Base-by-base conservation (phyloP, 2,329 filamentous ascomycete genomes). In the Alternaria triticina region DNA sequence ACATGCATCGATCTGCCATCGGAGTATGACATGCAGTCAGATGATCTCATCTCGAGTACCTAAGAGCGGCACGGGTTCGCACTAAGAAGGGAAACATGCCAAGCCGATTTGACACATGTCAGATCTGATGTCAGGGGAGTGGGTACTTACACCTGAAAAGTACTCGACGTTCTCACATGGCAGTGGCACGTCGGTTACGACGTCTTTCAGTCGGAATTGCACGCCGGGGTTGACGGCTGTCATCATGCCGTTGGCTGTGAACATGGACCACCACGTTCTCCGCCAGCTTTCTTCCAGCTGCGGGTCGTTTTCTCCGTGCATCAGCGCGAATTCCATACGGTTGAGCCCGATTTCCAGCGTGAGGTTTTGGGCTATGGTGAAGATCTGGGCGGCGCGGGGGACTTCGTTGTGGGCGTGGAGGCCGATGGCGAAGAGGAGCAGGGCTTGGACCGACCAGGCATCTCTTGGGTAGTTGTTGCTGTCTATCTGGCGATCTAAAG, bases 261-360 rank as follows among this genome's bases (percentile, higher is more conserved):
- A 95, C 43, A 92, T 73, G 71, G 88, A 93, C 94, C 94, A 97
- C 94, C 94, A 97, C 1, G 94, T 97, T 62, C 94, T 86, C 17
- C 93, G 87, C 87, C 93, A 91, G 76, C 90, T 92, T 79, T 97
- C 94, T 75, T 95, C 92, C 4, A 94, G 77, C 2, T 93, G 83
- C 0, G 88, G 84, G 62, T 91, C 87, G 6, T 88, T 88, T 27
- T 85, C 83, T 15, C 91, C 90, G 70, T 93, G 84, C 6, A 85
- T 79, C 0, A 84, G 80, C 1, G 93, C 90, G 76, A 89, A 97
- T 0, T 86, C 84, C 51, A 87, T 84, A 10, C 87, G 88, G 74
- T 97, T 89, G 79, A 97, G 86, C 0, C 91, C 90, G 23, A 97
- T 85, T 60, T 93, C 88, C 10, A 96, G 81, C 2, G 93, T 92